Base-by-base conservation (phyloP, 164 flowering plant species). In the Buxus sempervirens region DNA sequence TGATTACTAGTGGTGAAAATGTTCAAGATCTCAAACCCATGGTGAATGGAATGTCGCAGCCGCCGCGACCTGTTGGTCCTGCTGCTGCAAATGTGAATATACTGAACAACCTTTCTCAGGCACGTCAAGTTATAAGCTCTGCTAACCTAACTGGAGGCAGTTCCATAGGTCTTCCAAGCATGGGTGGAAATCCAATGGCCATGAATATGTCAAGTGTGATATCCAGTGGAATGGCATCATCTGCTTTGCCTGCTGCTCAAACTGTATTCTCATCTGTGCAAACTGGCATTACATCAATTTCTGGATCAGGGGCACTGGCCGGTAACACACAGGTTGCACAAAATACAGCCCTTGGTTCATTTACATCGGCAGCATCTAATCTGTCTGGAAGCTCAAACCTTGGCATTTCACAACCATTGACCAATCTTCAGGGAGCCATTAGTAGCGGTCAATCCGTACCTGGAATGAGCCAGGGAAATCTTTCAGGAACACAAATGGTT, bases 191-290 rank as follows among this genome's bases (percentile, higher is more conserved):
- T 71, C 84, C 88, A 23, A 82, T 93, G 73, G 85, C 89, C 24
- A 80, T 89, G 88, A 95, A 89, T 65, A 81, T 91, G 91, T 87
- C 93, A 60, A 93, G 87, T 58, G 86, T 94, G 97, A 87, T 94
- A 66, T 90, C 97, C 65, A 88, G 84, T 80, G 98, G 97, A 68
- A 90, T 89, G 91, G 70, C 86, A 61, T 84, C 97, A 58, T 79
- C 96, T 65, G 80, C 68, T 53, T 59, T 83, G 48, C 85, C 90
- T 54, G 75, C 91, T 65, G 68, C 86, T 66, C 97, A 88, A 77
- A 82, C 73, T 64, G 86, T 82, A 38, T 76, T 84, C 69, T 81
- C 97, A 63, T 81, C 93, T 65, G 91, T 84, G 24, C 93, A 83
- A 70, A 72, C 95, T 0, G 81, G 79, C 55, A 73, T 82, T 13